A percentile compares a stretch with the other conserved stretches of the same genome.
phyloP scores from a whole-genome alignment of 495 filamentous ascomycete genomes.

The Jackrogersella minutella region DNA sequence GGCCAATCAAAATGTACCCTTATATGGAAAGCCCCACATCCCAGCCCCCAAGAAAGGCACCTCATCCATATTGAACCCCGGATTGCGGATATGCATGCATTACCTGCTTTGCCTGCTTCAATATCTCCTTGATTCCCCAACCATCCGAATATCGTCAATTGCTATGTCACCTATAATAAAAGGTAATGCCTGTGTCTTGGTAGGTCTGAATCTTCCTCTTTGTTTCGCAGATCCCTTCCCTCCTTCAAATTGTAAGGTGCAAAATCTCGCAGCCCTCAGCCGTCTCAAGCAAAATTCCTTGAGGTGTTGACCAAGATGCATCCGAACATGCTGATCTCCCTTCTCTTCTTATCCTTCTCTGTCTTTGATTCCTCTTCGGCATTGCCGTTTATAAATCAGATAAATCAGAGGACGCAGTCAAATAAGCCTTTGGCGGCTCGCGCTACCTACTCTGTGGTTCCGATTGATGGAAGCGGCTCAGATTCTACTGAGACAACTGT shows the following conservation, averaged over 20 bases:
- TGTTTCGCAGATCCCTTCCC: slow-evolving; percentile 27
- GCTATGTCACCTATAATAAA: slow-evolving; percentile 34
- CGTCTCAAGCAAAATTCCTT: slow-evolving; percentile 33
- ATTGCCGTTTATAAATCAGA: slow-evolving; percentile 35
- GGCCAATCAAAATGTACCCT: slow-evolving; percentile 4
- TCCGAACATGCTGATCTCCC: slow-evolving; percentile 29
- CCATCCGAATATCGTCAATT: slow-evolving; percentile 41
- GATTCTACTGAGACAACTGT: slow-evolving; percentile 36
- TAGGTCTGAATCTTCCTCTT: slow-evolving; percentile 19
- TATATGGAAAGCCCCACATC: neutral
- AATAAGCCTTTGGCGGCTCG: slow-evolving; percentile 29
- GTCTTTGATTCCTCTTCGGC: slow-evolving; percentile 29
- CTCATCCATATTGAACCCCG: neutral
- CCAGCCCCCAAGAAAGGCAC: slow-evolving; percentile 24
- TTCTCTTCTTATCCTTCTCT: slow-evolving; percentile 27
- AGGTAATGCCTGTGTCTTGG: slow-evolving; percentile 14
- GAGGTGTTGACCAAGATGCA: slow-evolving; percentile 41
- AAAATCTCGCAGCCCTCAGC: slow-evolving; percentile 27
- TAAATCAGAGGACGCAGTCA: slow-evolving; percentile 20
- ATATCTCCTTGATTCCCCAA: no score
- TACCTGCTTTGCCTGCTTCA: neutral
- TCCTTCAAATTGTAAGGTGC: slow-evolving; percentile 32
- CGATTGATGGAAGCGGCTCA: slow-evolving; percentile 44
- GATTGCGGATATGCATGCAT: neutral
- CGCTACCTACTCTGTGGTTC: slow-evolving; percentile 49